Evolutionary conservation across 139 green algal species (phyloP), one percentile per base, ranked within the genome.

Genomic region (Diplosphaera chodatii): DNA sequence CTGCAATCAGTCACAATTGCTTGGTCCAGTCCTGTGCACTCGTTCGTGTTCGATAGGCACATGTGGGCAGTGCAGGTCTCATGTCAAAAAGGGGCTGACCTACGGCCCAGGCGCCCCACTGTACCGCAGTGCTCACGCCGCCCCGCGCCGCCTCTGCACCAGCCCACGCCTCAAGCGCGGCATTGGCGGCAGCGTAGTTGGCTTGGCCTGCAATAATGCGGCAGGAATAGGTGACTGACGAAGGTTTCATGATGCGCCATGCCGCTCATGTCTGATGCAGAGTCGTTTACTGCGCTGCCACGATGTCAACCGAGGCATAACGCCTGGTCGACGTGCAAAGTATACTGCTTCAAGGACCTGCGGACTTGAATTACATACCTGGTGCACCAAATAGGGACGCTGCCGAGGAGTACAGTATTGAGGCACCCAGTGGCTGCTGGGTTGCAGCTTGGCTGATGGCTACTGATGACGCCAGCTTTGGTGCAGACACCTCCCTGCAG

Each of bases 351-450:
- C n/a, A n/a, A n/a, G n/a, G n/a, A n/a, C n/a, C n/a, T n/a, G n/a
- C n/a, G n/a, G 8, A 20, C 40, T 21, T 82, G 68, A 37, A 69
- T 59, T 13, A 8, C 48, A 18, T 18, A 59, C 48, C 48, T 16
- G 90, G 84, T 0, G 86, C 90, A 40, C 91, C 91, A 41, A 97
- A 71, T 30, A 97, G 78, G 0, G 84, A 72, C 1, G 91, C 88
- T 15, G 94, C 84, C 1, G 85, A 93, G 23, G 86, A 94, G 80
- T 96, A 96, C 29, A 94, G 80, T 29, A 95, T 72, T 25, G 84
- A 68, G 3, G 78, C 31, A 4, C 67, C 62, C 1, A 41, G 56
- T 0, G 88, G 87, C 40, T 75, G 55, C 13, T 13, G 15, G 0
- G 18, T 32, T 15, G 31, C 21, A 0, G 63, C 62, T 1, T 0